Evolutionary conservation across 257 asterid genomes (phyloP), one percentile per base, ranked within the genome.

Genomic region (Buddleja alternifolia): DNA sequence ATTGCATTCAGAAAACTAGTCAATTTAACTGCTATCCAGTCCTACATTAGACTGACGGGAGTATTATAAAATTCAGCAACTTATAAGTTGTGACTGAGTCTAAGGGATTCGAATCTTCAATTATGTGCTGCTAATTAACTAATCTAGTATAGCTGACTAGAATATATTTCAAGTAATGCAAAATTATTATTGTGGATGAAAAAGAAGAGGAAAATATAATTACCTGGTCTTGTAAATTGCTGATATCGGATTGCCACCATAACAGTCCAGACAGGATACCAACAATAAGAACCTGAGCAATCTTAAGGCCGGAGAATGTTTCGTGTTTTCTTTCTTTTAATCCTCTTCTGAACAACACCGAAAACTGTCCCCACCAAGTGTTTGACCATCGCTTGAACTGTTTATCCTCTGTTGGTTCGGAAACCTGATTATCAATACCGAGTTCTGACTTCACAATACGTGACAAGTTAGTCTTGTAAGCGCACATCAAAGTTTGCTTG

Each of bases 171-270:
- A 5, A 29, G 5, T 29, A 29, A 29, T 29, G 34, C 34, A 1
- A 29, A 29, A 29, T 29, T 0, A 0, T 55, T 25, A n/a, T n/a
- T n/a, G n/a, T 4, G 2, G 9, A n/a, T 25, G 3, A 6, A 29
- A 6, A 25, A 24, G 36, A 14, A 19, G 47, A 20, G 34, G 34
- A 9, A 56, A 21, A 11, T 20, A 15, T 29, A 3, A 50, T 42
- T 66, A 75, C 92, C 87, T 85, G 86, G 34, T 85, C 88, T 77
- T 83, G 88, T 61, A 85, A 67, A 67, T 81, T 82, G 42, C 44
- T 59, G 1, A 46, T 50, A 41, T 77, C 73, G 6, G 92, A 81
- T 72, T 66, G 57, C 87, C 88, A 85, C 92, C 92, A 85, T 37
- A 85, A 58, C 14, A 71, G 57, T 8, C 87, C 92, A 37, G 65